Evolutionary conservation across 2,329 filamentous ascomycete genomes (phyloP).

Genomic region (Fusarium tanahbumbuense): DNA sequence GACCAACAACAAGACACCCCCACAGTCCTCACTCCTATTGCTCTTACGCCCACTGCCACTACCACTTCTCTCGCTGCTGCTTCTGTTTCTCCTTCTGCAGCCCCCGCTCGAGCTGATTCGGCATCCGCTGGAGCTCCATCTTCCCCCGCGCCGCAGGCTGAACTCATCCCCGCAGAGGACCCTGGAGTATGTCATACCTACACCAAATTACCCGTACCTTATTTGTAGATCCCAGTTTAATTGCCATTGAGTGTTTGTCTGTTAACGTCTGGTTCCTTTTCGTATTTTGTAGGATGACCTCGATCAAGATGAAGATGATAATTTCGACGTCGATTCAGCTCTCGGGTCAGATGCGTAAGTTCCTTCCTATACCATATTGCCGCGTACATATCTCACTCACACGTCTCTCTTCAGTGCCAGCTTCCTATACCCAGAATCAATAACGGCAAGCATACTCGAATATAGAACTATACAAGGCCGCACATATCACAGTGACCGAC

Average conservation of each 20-base stretch:
- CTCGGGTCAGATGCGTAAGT: constrained; percentile 42
- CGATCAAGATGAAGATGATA: constrained; percentile 19
- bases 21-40: constrained; percentile 10
- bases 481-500: constrained; percentile 41
- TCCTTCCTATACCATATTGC: not conserved
- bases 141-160: constrained; percentile 29
- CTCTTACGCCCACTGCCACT: constrained; percentile 9
- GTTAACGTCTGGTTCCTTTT: constrained; percentile 17
- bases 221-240: constrained; percentile 2
- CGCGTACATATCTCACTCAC: not conserved
- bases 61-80: not conserved
- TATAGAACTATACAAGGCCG: constrained; percentile 41
- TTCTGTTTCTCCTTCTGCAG: not conserved
- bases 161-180: constrained; percentile 40
- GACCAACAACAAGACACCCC: constrained; percentile 27
- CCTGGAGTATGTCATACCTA: constrained; percentile 30
- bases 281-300: constrained; percentile 10
- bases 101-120: constrained; percentile 28
- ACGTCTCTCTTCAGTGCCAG: constrained; percentile 27
- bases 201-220: not conserved
- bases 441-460: constrained; percentile 40
- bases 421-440: constrained; percentile 34
- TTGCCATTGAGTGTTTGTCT: not conserved
- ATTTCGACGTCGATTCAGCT: constrained; percentile 38
- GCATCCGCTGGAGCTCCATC: constrained; percentile 5